phyloP scores from a whole-genome alignment of 169 alveolate species.

The Plasmodium coatneyi region DNA sequence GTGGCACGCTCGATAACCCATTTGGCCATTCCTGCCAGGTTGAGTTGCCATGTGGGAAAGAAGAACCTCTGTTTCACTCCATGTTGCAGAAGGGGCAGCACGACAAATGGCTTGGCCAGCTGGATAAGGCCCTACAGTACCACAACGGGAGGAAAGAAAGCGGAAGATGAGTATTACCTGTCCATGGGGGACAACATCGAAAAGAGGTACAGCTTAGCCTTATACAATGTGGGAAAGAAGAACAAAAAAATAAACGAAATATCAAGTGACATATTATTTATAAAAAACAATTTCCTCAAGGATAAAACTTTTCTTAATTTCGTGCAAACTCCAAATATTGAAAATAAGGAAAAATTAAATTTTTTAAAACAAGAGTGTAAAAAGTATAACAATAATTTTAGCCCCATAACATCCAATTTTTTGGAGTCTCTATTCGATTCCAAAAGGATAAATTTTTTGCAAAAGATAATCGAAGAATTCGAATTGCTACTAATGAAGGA shows the following conservation, averaged over 20 bases:
- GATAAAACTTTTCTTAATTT: conserved; percentile 40
- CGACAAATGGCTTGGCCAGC: background rate
- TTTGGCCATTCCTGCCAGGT: background rate
- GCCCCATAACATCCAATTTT: conserved; percentile 39
- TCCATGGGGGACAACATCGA: conserved; percentile 74
- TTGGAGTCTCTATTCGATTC: conserved; percentile 65
- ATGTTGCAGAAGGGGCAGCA: background rate
- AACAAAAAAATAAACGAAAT: conserved; percentile 60
- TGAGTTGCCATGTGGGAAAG: conserved; percentile 13
- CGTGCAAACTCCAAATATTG: conserved; percentile 68
- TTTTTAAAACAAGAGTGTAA: conserved; percentile 66
- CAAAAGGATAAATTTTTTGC: conserved; percentile 41
- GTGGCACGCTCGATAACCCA: background rate
- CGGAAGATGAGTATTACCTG: conserved; percentile 45
- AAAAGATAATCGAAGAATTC: conserved; percentile 63
- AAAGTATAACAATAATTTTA: conserved; percentile 55
- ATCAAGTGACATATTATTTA: conserved; percentile 52
- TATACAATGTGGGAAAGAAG: conserved; percentile 63
- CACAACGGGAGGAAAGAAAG: conserved; percentile 10
- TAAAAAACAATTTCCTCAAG: conserved; percentile 40
- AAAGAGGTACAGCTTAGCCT: conserved; percentile 71
- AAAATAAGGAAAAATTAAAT: conserved; percentile 25
- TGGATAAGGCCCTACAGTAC: conserved; percentile 4
- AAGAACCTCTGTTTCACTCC: conserved; percentile 1
- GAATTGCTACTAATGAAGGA: conserved; percentile 55